These are phyloP conservation scores for Leptoxyphium fumago DNA, from an alignment of 2,329 filamentous ascomycete species.

Conservation along the genomic window DNA sequence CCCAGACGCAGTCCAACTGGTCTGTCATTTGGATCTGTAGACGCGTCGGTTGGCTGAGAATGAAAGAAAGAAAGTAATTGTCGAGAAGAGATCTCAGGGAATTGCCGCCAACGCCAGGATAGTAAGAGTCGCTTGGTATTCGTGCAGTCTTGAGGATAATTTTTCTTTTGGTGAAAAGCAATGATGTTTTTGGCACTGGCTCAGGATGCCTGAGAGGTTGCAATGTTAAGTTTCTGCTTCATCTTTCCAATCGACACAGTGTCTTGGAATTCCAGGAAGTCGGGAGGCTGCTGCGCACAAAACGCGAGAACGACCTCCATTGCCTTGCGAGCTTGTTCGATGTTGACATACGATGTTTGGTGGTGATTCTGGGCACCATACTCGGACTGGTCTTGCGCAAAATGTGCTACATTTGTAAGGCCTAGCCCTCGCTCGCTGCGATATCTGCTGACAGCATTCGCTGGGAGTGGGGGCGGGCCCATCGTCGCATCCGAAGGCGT, in stretches of 20 bases:
- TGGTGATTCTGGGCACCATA: too few relatives aligned
- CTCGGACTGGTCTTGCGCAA: too few relatives aligned
- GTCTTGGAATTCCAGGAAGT: slow-evolving; percentile 62
- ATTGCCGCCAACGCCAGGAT: too few relatives aligned
- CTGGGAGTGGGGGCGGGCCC: slow-evolving; percentile 32
- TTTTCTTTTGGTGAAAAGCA: too few relatives aligned
- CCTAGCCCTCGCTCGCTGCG: background rate
- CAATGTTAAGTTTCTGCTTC: slow-evolving; percentile 67
- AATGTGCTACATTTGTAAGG: background rate
- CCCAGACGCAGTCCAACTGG: too few relatives aligned
- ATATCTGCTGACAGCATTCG: slow-evolving; percentile 6
- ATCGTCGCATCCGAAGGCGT: slow-evolving; percentile 24
- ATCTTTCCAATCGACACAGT: slow-evolving; percentile 65
- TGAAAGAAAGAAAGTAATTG: too few relatives aligned
- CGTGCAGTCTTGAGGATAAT: too few relatives aligned
- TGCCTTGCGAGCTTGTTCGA: slow-evolving; percentile 73
- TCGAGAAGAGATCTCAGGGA: too few relatives aligned
- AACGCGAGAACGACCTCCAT: slow-evolving; percentile 71
- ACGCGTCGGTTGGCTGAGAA: too few relatives aligned
- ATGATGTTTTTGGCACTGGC: too few relatives aligned
- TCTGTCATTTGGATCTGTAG: too few relatives aligned
- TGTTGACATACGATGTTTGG: slow-evolving; percentile 61
- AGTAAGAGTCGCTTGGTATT: too few relatives aligned
- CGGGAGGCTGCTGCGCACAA: slow-evolving; percentile 55
- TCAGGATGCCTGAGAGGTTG: background rate